Percentiles rank a stretch among this genome's conserved stretches.
Conservation (phyloP, 768 basidiomycete genomes). For the Rickenella mellea region DNA sequence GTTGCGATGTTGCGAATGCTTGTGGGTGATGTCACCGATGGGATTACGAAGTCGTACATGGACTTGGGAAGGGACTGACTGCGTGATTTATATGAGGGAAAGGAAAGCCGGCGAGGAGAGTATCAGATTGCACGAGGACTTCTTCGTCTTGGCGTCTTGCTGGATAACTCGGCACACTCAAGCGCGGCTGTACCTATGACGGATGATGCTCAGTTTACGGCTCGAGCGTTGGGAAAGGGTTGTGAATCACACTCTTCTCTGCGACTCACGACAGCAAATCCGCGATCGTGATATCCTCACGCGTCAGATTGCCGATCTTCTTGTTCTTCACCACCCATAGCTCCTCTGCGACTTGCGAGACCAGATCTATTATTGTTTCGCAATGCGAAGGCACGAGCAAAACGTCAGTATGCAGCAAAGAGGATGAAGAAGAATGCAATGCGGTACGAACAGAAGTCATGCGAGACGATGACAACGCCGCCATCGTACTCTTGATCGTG, state of each 20-base stretch:
- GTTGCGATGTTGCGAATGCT: no score
- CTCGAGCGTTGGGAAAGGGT: not conserved
- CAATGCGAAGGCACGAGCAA: not conserved
- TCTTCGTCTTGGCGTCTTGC: slow-evolving; percentile 94
- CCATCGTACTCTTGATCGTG: slow-evolving; percentile 97
- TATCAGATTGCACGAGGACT: no score
- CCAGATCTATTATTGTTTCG: slow-evolving; percentile 53
- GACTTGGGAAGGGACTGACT: no score
- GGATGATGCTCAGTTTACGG: slow-evolving; percentile 2
- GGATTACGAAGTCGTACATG: no score
- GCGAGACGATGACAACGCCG: slow-evolving; percentile 98
- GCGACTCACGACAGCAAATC: slow-evolving; percentile 88
- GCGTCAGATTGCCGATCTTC: slow-evolving; percentile 87
- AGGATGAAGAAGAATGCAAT: slow-evolving; percentile 6
- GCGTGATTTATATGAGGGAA: no score
- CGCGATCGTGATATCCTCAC: slow-evolving; percentile 80
- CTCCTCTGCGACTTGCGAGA: slow-evolving; percentile 95
- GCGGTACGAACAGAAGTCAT: slow-evolving; percentile 84
- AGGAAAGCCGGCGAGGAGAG: no score
- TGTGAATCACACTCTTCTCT: slow-evolving; percentile 53
- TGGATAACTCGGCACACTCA: slow-evolving; percentile 89
- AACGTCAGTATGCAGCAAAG: no score
- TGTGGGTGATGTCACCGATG: no score
- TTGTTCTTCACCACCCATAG: slow-evolving; percentile 97
- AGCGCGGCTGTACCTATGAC: slow-evolving; percentile 66